phyloP scores from a whole-genome alignment of 2,329 filamentous ascomycete species.

The Diplodia sapinea region DNA sequence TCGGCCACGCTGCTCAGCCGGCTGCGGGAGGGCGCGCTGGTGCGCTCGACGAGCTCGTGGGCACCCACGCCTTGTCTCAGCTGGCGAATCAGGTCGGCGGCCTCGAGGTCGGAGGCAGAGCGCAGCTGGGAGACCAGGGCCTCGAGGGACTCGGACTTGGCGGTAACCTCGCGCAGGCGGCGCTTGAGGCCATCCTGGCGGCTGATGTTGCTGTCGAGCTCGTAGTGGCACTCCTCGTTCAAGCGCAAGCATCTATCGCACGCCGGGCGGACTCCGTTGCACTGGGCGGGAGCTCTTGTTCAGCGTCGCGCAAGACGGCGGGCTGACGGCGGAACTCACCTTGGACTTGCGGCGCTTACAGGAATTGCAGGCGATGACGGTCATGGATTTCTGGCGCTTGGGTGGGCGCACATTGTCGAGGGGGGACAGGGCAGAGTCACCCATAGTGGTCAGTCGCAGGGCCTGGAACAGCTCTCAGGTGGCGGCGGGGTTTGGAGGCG shows the following conservation, averaged over 20 bases:
- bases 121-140: slow-evolving; percentile 20
- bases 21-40: slow-evolving; percentile 10
- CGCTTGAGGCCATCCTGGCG: slow-evolving; percentile 30
- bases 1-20: slow-evolving; percentile 10
- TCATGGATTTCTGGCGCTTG: slow-evolving; percentile 30
- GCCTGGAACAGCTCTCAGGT: not conserved
- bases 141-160: slow-evolving; percentile 25
- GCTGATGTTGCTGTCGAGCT: slow-evolving; percentile 29
- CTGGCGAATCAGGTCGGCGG: slow-evolving; percentile 24
- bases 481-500: slow-evolving; percentile 6
- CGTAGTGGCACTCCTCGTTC: slow-evolving; percentile 28
- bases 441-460: slow-evolving; percentile 16
- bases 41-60: slow-evolving; percentile 7
- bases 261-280: slow-evolving; percentile 23
- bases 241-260: slow-evolving; percentile 26
- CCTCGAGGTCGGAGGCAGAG: slow-evolving; percentile 18
- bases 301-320: slow-evolving; percentile 2
- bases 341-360: slow-evolving; percentile 30
- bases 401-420: slow-evolving; percentile 11
- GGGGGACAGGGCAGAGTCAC: not conserved
- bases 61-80: slow-evolving; percentile 3
- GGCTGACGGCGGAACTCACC: not conserved
- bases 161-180: slow-evolving; percentile 24
- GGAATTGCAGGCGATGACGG: slow-evolving; percentile 28
- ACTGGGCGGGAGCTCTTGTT: slow-evolving; percentile 15